phyloP scores from a whole-genome alignment of 2,329 filamentous ascomycete species.

The Podosphaera fusca region DNA sequence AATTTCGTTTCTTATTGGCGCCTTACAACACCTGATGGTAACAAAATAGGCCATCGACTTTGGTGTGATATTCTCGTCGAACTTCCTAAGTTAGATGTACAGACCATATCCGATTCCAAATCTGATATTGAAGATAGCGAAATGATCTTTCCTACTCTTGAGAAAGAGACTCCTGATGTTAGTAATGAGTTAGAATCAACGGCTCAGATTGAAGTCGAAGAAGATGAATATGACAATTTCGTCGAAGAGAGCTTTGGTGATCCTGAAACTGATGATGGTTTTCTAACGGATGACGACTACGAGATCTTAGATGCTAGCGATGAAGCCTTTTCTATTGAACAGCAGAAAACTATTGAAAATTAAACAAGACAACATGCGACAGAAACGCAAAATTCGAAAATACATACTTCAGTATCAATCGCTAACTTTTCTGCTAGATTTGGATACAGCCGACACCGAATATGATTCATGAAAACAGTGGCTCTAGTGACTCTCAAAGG shows the following conservation, averaged over 20 bases:
- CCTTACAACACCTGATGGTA: conserved; percentile 56
- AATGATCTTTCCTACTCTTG: conserved; percentile 94
- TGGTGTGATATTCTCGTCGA: conserved; percentile 80
- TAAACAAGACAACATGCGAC: conserved; percentile 2
- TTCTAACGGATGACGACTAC: conserved; percentile 94
- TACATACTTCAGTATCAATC: no score
- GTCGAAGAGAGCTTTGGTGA: conserved; percentile 33
- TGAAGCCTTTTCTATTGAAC: conserved; percentile 48
- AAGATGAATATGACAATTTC: conserved; percentile 20
- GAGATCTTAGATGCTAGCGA: conserved; percentile 91
- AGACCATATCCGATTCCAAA: conserved; percentile 17
- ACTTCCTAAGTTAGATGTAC: conserved; percentile 13
- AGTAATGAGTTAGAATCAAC: no score
- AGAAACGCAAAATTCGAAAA: no score
- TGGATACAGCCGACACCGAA: no score
- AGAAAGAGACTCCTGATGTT: conserved; percentile 49
- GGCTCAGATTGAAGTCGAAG: conserved; percentile 12
- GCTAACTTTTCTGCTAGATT: no score
- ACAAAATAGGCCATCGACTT: conserved; percentile 73
- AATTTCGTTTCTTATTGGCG: conserved; percentile 92
- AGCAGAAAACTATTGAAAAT: conserved; percentile 16
- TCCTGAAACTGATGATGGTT: conserved; percentile 44
- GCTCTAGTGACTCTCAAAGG: no score
- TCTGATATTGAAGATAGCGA: conserved; percentile 26
- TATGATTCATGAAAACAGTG: no score